Conservation (phyloP, 2,329 filamentous ascomycete genomes). For the Aspergillus neoniger region DNA sequence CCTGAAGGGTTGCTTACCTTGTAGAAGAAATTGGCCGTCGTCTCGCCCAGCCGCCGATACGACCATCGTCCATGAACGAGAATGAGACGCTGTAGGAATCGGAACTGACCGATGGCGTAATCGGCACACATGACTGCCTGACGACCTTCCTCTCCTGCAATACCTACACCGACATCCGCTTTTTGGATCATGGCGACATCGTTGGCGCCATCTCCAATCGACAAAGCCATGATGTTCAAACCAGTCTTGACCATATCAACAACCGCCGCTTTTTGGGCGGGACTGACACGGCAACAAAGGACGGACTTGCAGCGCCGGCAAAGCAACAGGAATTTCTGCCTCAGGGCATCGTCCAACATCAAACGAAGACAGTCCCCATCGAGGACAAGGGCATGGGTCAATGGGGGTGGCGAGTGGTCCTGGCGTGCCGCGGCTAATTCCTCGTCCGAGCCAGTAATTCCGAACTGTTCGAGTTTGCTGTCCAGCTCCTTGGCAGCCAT, state of each 20-base stretch:
- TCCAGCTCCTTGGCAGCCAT: conserved; percentile 7
- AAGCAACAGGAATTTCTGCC: conserved; percentile 7
- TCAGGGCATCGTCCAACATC: conserved; percentile 5
- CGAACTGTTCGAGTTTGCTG: conserved; percentile 5
- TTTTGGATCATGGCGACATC: conserved; percentile 98
- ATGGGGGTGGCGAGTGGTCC: conserved; percentile 7
- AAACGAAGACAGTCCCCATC: conserved; percentile 3
- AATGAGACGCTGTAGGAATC: conserved; percentile 78
- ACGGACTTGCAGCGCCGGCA: conserved; percentile 7
- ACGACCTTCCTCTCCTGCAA: conserved; percentile 85
- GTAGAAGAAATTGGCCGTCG: conserved; percentile 10
- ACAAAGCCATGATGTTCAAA: conserved; percentile 67
- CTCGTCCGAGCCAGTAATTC: conserved; percentile 8
- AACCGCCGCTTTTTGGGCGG: conserved; percentile 6
- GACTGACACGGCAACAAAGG: conserved; percentile 10
- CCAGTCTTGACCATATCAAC: conserved; percentile 7
- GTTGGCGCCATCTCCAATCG: conserved; percentile 88
- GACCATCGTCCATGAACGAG: conserved; percentile 92
- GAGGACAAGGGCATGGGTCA: conserved; percentile 5
- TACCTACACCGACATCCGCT: conserved; percentile 89
- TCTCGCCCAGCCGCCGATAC: conserved; percentile 54
- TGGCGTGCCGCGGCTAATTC: conserved; percentile 3
- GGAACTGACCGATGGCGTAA: conserved; percentile 90
- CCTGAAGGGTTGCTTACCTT: not conserved
- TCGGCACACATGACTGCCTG: conserved; percentile 94